Conservation (phyloP, 352 stramenopile species). For the Aphanomyces euteiches region DNA sequence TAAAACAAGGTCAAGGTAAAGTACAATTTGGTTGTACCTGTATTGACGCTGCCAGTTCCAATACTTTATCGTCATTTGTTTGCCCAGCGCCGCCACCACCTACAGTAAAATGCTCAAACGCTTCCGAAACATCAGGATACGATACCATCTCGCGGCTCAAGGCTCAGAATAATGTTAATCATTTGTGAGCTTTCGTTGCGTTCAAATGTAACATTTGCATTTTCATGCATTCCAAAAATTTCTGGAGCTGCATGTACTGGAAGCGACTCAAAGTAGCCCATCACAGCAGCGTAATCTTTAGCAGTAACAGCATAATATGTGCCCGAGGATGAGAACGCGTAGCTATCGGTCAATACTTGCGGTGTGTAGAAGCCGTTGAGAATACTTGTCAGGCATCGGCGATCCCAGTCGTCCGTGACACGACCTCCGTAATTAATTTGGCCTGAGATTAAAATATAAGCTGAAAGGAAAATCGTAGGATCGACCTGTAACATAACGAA, state of each 20-base stretch:
- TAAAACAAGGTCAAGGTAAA: neutral
- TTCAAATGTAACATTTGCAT: slow-evolving; percentile 93
- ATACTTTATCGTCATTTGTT: slow-evolving; percentile 83
- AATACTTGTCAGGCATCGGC: slow-evolving; percentile 90
- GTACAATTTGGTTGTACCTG: slow-evolving; percentile 33
- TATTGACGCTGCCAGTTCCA: slow-evolving; percentile 67
- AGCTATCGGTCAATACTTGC: slow-evolving; percentile 67
- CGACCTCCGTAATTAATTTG: slow-evolving; percentile 96
- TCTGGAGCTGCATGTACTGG: slow-evolving; percentile 88
- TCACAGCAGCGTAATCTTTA: slow-evolving; percentile 37
- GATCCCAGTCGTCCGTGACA: slow-evolving; percentile 95
- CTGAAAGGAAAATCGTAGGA: neutral
- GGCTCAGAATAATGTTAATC: slow-evolving; percentile 80
- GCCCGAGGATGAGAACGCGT: slow-evolving; percentile 86
- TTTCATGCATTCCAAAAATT: slow-evolving; percentile 96
- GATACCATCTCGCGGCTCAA: slow-evolving; percentile 81
- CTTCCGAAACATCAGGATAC: neutral
- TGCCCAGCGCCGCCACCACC: slow-evolving; percentile 52
- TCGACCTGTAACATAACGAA: slow-evolving; percentile 87
- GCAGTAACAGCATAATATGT: slow-evolving; percentile 80
- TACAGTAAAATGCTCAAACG: neutral
- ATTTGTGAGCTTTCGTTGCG: slow-evolving; percentile 87
- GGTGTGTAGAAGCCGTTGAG: slow-evolving; percentile 89
- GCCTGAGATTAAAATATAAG: slow-evolving; percentile 33
- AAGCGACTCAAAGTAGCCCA: slow-evolving; percentile 80